Evolutionary conservation across 352 stramenopile species (phyloP), one percentile per base, ranked within the genome.

Genomic region (Halophytophthora polymorphica): DNA sequence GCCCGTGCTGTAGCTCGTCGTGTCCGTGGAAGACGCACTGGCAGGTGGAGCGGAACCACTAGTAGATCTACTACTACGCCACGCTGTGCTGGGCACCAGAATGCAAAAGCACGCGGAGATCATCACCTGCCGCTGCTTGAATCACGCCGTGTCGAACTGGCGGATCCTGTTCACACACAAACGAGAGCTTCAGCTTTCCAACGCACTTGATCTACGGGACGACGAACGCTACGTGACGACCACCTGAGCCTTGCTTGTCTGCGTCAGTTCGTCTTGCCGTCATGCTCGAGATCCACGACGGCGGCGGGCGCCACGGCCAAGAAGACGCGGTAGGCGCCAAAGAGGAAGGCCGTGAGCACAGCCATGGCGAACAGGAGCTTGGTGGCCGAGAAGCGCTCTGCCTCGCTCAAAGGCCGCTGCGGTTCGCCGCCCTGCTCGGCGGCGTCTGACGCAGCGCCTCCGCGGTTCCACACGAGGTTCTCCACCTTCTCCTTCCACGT

Each of bases 401-500:
- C 22, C 23, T 69, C 64, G 46, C 42, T 56, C 17, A 61, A 31
- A 55, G 46, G 45, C 39, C 57, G 40, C 46, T 71, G 71, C 17
- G 44, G 21, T n/a, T 52, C 47, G 25, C 67, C 43, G 21, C 17
- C 56, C 11, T 49, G n/a, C n/a, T 25, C 28, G 2, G 28, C 31
- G 2, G 28, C 31, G 2, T 29, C 40, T 12, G 58, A 53, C n/a
- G 60, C 55, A 7, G 50, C 45, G 12, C 66, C 57, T 5, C 49
- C 58, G n/a, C 64, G 61, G 38, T 84, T 77, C 74, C 66, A 87
- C n/a, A 71, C 43, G 17, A 90, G 45, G 35, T 79, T 56, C 33
- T 72, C 70, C 14, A 84, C 62, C 35, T 70, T 80, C 51, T 85
- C 66, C 61, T 83, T 84, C 79, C 74, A 88, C 33, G 72, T 76